Conservation (phyloP, 2,329 filamentous ascomycete species). For the Pseudogymnoascus sp. region DNA sequence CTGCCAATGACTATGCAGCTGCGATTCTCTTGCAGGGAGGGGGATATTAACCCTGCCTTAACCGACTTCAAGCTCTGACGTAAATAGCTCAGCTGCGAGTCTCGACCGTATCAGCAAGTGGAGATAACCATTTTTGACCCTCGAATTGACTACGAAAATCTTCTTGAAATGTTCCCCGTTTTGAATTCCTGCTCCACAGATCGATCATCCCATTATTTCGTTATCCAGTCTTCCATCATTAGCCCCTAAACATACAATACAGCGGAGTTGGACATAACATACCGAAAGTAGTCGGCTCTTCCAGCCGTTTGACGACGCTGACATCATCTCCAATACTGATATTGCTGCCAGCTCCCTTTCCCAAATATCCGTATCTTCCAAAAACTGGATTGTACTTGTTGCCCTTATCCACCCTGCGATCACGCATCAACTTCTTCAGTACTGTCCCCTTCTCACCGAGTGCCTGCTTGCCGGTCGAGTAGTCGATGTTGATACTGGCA, state of each 20-base stretch:
- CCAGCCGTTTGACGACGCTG: constrained; percentile 33
- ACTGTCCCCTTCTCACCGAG: constrained; percentile 50
- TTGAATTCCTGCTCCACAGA: not conserved
- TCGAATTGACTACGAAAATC: not conserved
- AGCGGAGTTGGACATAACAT: constrained; percentile 24
- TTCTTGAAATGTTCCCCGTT: not conserved
- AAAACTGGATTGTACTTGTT: constrained; percentile 62
- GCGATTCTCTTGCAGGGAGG: not conserved
- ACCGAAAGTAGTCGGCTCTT: constrained; percentile 40
- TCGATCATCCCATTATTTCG: not conserved
- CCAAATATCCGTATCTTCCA: constrained; percentile 61
- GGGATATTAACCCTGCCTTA: not conserved
- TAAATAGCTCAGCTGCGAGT: not conserved
- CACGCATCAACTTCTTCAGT: constrained; percentile 60
- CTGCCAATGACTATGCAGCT: not conserved
- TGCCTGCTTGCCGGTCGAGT: constrained; percentile 51
- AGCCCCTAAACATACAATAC: not conserved
- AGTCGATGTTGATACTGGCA: constrained; percentile 63
- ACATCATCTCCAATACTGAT: constrained; percentile 42
- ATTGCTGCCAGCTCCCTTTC: constrained; percentile 24
- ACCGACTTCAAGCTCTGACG: not conserved
- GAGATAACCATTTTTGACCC: not conserved
- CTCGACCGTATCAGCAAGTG: not conserved
- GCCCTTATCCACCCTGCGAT: constrained; percentile 63
- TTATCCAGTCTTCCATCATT: not conserved